Evolutionary conservation across 2,329 filamentous ascomycete species (phyloP), one percentile per base, ranked within the genome.

Genomic region (Emergomyces pasteurianus): DNA sequence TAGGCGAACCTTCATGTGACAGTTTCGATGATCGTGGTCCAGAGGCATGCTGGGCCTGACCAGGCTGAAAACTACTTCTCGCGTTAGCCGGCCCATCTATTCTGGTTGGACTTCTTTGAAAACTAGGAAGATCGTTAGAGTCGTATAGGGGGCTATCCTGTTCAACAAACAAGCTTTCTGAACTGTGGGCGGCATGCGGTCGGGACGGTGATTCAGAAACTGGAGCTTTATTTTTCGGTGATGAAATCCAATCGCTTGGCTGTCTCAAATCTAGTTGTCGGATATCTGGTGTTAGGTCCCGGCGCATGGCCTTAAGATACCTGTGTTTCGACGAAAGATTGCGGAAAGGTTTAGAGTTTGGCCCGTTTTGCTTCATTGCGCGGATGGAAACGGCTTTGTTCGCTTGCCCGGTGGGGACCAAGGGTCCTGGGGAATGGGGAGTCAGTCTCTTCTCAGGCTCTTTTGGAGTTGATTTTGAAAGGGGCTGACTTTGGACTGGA

Each of bases 241-340:
- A 23, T 14, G 56, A 57, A 40, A 62, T 54, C 65, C 71, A 75
- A 10, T 75, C 69, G 7, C 69, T 68, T 9, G 74, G 74, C 9
- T 64, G 69, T 62, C 67, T 63, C n/a, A 77, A 64, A 18, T 77
- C 66, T 18, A 78, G 55, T 49, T 73, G 65, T 21, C 63, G 68
- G 26, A 71, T 67, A 63, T 76, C 67, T 18, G 76, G 75, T n/a
- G 67, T 64, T 47, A 67, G 69, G 38, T 77, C 74, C 40, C 66
- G 61, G 8, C 62, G 63, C 50, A 69, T 65, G n/a, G 68, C 65
- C 60, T 74, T 74, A 53, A 73, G 65, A 53, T 69, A 66, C 59
- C 64, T 70, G 58, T 69, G 61, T 38, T 66, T 66, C 3, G 66
- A 68, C 10, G 68, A 72, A 6, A 72, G 50, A 47, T 66, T 69